Conservation (phyloP, 805 yeast genomes). For the Lipomyces lipofer region DNA sequence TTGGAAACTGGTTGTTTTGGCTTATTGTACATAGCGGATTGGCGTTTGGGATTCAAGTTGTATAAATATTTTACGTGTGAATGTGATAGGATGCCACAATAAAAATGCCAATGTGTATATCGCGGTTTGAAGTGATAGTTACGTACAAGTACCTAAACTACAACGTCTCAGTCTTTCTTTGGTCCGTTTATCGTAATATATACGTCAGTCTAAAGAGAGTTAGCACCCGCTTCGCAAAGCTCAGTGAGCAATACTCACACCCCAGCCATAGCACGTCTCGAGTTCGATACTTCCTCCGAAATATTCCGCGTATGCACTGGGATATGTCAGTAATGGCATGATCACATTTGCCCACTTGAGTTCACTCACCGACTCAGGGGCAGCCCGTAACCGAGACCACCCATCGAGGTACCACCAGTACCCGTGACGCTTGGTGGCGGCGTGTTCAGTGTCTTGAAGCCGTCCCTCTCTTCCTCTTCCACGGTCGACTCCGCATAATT, state of each 20-base stretch:
- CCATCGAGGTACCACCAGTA: conserved; percentile 64
- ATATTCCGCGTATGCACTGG: conserved; percentile 65
- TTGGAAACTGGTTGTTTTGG: no score
- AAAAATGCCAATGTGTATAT: no score
- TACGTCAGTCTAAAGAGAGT: conserved; percentile 29
- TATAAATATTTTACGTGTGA: no score
- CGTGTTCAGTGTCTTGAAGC: conserved; percentile 57
- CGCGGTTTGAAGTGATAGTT: no score
- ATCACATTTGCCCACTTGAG: neutral
- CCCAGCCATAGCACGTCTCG: conserved; percentile 73
- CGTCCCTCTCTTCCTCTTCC: conserved; percentile 53
- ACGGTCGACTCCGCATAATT: conserved; percentile 86
- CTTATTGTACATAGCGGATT: no score
- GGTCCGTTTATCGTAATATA: conserved; percentile 27
- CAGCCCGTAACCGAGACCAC: conserved; percentile 96
- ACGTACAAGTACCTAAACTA: no score
- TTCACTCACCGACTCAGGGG: conserved; percentile 57
- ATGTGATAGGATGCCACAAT: no score
- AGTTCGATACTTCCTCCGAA: conserved; percentile 70
- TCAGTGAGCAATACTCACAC: conserved; percentile 38
- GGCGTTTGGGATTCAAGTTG: no score
- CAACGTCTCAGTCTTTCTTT: no score
- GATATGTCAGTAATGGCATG: neutral
- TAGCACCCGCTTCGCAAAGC: neutral
- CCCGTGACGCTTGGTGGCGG: conserved; percentile 56